These are phyloP conservation scores for Trichoderma reesei DNA, from an alignment of 495 filamentous ascomycete genomes.

Conservation along the genomic window DNA sequence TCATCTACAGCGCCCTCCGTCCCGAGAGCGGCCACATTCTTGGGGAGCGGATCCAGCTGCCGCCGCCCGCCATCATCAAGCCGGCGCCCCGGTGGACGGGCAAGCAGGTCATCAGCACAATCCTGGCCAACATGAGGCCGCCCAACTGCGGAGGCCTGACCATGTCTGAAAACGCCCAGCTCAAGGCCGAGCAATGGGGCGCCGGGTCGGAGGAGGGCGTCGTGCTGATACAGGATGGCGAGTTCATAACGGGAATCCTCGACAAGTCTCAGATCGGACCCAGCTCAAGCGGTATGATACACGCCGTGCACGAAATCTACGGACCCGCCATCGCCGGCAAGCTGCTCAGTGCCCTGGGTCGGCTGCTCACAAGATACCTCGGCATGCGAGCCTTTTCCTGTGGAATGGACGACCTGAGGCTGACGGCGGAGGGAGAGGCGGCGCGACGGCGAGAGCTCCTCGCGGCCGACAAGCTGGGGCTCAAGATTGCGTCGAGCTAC, in stretches of 20 bases:
- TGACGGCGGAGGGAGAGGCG: constrained; percentile 73
- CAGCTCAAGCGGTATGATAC: constrained; percentile 74
- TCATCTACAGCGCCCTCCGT: constrained; percentile 79
- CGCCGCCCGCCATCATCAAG: constrained; percentile 73
- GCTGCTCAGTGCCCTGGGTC: constrained; percentile 77
- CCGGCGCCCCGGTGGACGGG: constrained; percentile 87
- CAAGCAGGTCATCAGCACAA: constrained; percentile 90
- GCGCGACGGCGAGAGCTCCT: constrained; percentile 58
- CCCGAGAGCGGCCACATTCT: constrained; percentile 79
- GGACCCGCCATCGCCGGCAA: constrained; percentile 78
- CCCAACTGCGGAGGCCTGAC: constrained; percentile 64
- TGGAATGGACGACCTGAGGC: constrained; percentile 89
- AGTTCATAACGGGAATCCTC: constrained; percentile 81
- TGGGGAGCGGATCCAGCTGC: constrained; percentile 58
- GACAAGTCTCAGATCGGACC: constrained; percentile 96
- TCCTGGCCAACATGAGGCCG: constrained; percentile 84
- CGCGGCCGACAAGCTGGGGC: constrained; percentile 62
- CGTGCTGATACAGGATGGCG: constrained; percentile 81
- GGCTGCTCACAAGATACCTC: constrained; percentile 79
- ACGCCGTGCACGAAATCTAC: constrained; percentile 88
- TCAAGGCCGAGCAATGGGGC: constrained; percentile 68
- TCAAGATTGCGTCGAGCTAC: constrained; percentile 78
- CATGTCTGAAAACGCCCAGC: constrained; percentile 66
- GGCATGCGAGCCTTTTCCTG: constrained; percentile 93
- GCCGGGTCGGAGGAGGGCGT: constrained; percentile 49